Evolutionary conservation across 495 filamentous ascomycete genomes (phyloP).

Genomic region (Aspergillus homomorphus): DNA sequence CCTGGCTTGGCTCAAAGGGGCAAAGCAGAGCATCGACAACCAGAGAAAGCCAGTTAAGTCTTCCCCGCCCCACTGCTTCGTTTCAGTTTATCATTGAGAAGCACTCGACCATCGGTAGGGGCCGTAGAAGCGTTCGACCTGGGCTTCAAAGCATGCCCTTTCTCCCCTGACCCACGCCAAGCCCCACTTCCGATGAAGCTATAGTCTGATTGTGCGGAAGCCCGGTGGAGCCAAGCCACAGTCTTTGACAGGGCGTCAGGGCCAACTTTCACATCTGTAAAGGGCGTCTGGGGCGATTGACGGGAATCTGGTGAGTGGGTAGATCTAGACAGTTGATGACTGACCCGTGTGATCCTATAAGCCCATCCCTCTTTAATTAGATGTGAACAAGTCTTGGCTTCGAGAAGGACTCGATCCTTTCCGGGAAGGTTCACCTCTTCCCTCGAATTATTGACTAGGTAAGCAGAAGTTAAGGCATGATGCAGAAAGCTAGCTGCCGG

Average conservation of each 20-base stretch:
- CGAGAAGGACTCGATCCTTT: constrained; percentile 13
- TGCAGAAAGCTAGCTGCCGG: constrained; percentile 16
- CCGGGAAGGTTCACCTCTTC: background rate
- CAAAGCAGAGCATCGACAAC: constrained; percentile 7
- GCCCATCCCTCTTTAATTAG: constrained; percentile 6
- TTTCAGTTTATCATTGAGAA: constrained; percentile 1
- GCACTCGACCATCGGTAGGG: background rate
- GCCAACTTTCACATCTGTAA: background rate
- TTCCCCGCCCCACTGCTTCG: background rate
- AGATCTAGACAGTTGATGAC: too few species aligned
- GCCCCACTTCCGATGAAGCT: constrained; percentile 16
- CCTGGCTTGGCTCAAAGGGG: constrained; percentile 10
- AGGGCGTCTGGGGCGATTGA: background rate
- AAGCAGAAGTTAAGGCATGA: constrained; percentile 7
- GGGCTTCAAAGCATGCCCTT: constrained; percentile 12
- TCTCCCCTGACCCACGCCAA: constrained; percentile 22
- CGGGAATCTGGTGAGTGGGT: background rate
- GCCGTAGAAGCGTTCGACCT: too few species aligned
- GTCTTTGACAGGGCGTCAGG: constrained; percentile 17
- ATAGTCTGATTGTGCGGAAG: constrained; percentile 19
- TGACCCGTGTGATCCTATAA: constrained; percentile 1
- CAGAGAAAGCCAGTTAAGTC: background rate
- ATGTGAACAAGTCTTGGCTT: background rate
- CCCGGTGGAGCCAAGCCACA: constrained; percentile 17
- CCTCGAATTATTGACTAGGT: background rate